Percentiles rank a stretch among this genome's conserved stretches.
Evolutionary conservation across 352 stramenopile species (phyloP).

Genomic region (Phytopythium sindhum): DNA sequence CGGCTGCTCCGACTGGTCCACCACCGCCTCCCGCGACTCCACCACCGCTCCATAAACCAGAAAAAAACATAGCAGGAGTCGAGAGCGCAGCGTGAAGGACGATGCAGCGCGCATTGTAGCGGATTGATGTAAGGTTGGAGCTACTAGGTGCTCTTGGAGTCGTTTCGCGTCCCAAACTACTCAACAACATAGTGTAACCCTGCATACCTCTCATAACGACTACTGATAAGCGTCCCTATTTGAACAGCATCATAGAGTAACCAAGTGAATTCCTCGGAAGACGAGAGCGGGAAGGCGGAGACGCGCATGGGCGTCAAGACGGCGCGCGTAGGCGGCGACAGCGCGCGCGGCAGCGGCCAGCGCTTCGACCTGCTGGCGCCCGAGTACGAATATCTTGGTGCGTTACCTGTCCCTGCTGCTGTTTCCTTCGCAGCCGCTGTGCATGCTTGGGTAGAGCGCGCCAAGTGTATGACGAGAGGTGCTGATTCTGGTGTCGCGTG

Average conservation of each 20-base stretch:
- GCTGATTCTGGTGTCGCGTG: background rate
- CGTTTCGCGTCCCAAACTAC: slow-evolving; percentile 5
- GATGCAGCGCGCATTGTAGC: background rate
- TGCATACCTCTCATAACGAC: background rate
- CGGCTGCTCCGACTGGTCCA: slow-evolving; percentile 1
- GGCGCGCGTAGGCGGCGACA: slow-evolving; percentile 1
- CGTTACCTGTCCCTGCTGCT: background rate
- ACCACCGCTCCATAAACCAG: background rate
- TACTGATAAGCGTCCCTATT: background rate
- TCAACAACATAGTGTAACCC: background rate
- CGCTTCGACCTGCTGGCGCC: slow-evolving; percentile 52
- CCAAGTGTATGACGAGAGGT: too few relatives aligned
- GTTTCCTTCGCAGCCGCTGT: background rate
- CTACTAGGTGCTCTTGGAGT: background rate
- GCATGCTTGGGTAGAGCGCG: background rate
- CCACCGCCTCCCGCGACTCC: background rate
- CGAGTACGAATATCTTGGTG: slow-evolving; percentile 72
- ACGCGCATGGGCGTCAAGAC: slow-evolving; percentile 1
- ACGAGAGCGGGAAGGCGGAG: background rate
- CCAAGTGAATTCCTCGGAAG: background rate
- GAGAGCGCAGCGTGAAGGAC: background rate
- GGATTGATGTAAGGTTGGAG: background rate
- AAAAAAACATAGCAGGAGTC: background rate
- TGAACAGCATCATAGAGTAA: background rate
- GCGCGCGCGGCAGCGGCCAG: slow-evolving; percentile 9